Evolutionary conservation across 2,329 filamentous ascomycete genomes (phyloP).

Genomic region (Mycosphaerella sp.): DNA sequence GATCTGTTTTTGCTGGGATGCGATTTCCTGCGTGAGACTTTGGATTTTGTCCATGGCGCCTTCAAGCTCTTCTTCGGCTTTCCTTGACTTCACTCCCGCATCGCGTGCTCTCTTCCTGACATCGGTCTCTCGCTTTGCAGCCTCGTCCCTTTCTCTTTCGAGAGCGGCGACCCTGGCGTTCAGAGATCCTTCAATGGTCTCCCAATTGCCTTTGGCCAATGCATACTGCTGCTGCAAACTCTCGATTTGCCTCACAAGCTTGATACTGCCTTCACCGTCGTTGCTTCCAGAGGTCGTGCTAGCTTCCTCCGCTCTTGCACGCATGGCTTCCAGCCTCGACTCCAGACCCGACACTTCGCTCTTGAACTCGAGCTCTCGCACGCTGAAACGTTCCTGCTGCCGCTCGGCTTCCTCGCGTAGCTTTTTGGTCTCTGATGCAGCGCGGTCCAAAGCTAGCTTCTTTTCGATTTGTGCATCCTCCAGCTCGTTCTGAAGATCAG

Average conservation of each 20-base stretch:
- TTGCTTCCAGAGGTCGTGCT: conserved; percentile 53
- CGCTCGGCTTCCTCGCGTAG: conserved; percentile 66
- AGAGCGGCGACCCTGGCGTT: conserved; percentile 68
- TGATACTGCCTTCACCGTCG: conserved; percentile 54
- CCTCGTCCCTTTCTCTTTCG: conserved; percentile 88
- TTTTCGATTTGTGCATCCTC: conserved; percentile 65
- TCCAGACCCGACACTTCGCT: conserved; percentile 72
- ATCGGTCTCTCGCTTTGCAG: conserved; percentile 73
- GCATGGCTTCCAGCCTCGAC: conserved; percentile 81
- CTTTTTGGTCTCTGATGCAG: conserved; percentile 62
- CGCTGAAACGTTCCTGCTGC: conserved; percentile 62
- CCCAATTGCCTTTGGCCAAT: conserved; percentile 94
- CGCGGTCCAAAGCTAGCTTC: conserved; percentile 64
- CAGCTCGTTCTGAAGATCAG: conserved; percentile 58
- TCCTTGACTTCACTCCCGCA: conserved; percentile 61
- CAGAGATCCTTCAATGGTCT: conserved; percentile 84
- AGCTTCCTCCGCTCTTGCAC: conserved; percentile 78
- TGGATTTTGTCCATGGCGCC: conserved; percentile 57
- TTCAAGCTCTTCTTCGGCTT: conserved; percentile 77
- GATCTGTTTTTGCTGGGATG: conserved; percentile 53
- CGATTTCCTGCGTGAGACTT: conserved; percentile 58
- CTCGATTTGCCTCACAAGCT: conserved; percentile 87
- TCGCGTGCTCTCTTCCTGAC: conserved; percentile 86
- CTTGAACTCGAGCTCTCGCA: conserved; percentile 69
- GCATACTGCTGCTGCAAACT: conserved; percentile 93